These are phyloP conservation scores for Ormosia emarginata DNA, from an alignment of 306 rosid genomes.

Conservation along the genomic window DNA sequence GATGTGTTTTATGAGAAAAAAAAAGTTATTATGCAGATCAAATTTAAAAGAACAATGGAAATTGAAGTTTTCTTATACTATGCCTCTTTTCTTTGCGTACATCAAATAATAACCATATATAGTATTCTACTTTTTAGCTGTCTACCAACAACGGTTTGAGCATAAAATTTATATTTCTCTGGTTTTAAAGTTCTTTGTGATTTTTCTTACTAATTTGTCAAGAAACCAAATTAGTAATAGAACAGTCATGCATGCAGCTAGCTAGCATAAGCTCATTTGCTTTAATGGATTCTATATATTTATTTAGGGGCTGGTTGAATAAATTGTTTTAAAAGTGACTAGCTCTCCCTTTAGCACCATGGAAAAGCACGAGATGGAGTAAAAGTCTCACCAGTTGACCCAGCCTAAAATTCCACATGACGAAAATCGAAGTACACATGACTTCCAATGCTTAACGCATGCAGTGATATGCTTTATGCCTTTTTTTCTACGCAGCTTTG, in stretches of 20 bases:
- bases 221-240: not conserved
- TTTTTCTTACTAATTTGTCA: not conserved
- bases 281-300: not conserved
- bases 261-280: not conserved
- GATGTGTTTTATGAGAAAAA: not conserved
- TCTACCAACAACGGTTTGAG: not conserved
- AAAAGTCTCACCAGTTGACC: slow-evolving; percentile 20
- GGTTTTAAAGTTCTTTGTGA: not conserved
- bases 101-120: not conserved
- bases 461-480: not conserved
- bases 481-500: not conserved
- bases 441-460: not conserved
- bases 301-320: not conserved
- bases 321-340: not conserved
- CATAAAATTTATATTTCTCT: not conserved
- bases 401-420: not conserved
- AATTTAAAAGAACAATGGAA: not conserved
- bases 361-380: not conserved
- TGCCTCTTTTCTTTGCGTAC: not conserved
- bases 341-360: not conserved
- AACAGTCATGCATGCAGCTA: not conserved
- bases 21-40: not conserved
- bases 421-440: slow-evolving; percentile 1
- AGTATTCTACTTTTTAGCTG: slow-evolving; percentile 19
- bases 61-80: not conserved